These are phyloP conservation scores for Oryza rufipogon DNA, from an alignment of 176 grass and related monocot species.

Conservation along the genomic window DNA sequence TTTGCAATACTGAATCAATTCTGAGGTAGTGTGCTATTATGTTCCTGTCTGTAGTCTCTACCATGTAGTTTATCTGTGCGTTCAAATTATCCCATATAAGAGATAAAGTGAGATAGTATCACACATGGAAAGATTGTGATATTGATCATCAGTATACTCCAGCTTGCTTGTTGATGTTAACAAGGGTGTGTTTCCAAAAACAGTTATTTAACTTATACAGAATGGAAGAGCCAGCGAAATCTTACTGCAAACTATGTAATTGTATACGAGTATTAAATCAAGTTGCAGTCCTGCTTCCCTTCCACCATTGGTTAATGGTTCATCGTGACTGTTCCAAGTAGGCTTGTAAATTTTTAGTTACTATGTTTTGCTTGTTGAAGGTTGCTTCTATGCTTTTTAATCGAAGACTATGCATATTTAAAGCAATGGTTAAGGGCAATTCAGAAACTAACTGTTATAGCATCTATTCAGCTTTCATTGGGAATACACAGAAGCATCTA, in stretches of 20 bases:
- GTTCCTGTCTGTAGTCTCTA: background rate
- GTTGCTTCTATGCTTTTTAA: background rate
- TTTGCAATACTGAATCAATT: background rate
- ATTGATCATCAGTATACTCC: background rate
- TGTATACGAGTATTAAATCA: background rate
- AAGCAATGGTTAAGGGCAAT: background rate
- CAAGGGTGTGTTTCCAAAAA: background rate
- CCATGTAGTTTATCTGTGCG: background rate
- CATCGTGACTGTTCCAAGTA: background rate
- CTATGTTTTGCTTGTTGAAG: background rate
- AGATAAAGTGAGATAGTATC: background rate
- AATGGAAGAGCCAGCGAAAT: background rate
- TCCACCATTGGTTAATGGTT: background rate
- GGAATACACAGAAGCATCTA: background rate
- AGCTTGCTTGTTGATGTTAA: conserved; percentile 26
- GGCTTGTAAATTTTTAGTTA: background rate
- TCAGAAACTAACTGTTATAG: conserved; percentile 1
- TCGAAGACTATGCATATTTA: background rate
- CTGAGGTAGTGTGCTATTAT: background rate
- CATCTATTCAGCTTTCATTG: background rate
- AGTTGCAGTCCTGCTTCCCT: background rate
- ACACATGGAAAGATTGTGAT: background rate
- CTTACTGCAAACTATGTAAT: background rate
- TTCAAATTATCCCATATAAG: background rate
- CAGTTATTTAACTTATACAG: background rate